Evolutionary conservation across 2,329 filamentous ascomycete species (phyloP), one percentile per base, ranked within the genome.

Genomic region (Alternaria novae-zelandiae): DNA sequence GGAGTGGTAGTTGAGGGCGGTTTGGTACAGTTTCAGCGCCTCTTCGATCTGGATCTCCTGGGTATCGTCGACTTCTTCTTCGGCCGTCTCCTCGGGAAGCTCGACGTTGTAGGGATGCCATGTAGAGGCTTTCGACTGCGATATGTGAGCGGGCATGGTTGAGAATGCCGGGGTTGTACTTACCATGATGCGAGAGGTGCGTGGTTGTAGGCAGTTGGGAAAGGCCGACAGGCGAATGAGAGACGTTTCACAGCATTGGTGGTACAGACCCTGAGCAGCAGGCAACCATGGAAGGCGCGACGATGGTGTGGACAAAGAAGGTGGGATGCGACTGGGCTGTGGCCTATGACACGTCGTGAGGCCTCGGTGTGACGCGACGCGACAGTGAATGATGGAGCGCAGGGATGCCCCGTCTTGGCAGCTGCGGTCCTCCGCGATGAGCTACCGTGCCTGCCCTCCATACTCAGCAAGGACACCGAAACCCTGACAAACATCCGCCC

Each of bases 41-140:
- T 99, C 96, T 75, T 99, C 96, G 75, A 98, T 95, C 85, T 97
- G 94, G 56, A 99, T 89, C 80, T 98, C 95, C 79, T 95, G 96
- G 32, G 94, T 97, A 74, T 96, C 94, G 79, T 99, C 96, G 75
- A 97, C 85, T 81, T 97, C 94, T 73, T 97, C 93, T 77, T 97
- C 94, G 68, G 91, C 94, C 66, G 91, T 85, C 61, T 93, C 92
- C 75, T 96, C 93, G 82, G 97, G 96, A 10, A 93, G 91, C 81
- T 97, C 94, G 81, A 98, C 88, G 79, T 99, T 99, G 80, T 97
- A 89, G 57, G 95, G 93, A 74, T 91, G 89, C 83, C 96, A 98
- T 73, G 88, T 56, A 5, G 70, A 72, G 25, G 67, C 71, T 32
- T 72, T 73, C 41, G 79, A 78, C 79, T 81, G 63, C 32, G 50